A percentile compares a stretch with the other conserved stretches of the same genome.
phyloP scores from a whole-genome alignment of 768 basidiomycete species.

The Podaxis carcinomalis region DNA sequence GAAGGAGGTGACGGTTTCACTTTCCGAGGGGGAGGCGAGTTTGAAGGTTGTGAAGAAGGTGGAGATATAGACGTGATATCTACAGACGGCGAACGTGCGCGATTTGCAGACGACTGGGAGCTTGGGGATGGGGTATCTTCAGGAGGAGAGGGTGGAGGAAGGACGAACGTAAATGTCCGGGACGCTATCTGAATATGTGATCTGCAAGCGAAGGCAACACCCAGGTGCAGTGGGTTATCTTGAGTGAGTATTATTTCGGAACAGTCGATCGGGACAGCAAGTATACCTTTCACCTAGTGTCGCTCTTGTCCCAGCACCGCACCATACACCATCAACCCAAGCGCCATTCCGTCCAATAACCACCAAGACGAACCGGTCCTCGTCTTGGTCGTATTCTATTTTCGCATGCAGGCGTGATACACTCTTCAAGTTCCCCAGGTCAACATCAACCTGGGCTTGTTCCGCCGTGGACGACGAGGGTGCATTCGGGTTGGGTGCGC shows the following conservation, averaged over 20 bases:
- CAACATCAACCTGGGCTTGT: slow-evolving; percentile 67
- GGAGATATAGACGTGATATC: slow-evolving; percentile 79
- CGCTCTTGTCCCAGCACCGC: slow-evolving; percentile 82
- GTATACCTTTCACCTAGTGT: slow-evolving; percentile 80
- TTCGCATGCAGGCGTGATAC: slow-evolving; percentile 96
- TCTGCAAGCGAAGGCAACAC: slow-evolving; percentile 36
- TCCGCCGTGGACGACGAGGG: slow-evolving; percentile 58
- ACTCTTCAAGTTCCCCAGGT: slow-evolving; percentile 94
- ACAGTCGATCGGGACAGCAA: slow-evolving; percentile 12
- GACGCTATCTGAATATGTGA: slow-evolving; percentile 97
- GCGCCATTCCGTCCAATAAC: slow-evolving; percentile 97
- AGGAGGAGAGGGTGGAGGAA: slow-evolving; percentile 81
- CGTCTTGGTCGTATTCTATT: slow-evolving; percentile 91
- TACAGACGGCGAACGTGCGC: slow-evolving; percentile 73
- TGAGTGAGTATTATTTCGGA: not conserved
- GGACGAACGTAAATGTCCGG: slow-evolving; percentile 93
- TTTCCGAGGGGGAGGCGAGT: slow-evolving; percentile 58
- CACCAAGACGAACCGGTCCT: slow-evolving; percentile 82
- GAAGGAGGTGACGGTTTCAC: slow-evolving; percentile 42
- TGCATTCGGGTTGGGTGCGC: slow-evolving; percentile 48
- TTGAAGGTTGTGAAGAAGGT: slow-evolving; percentile 77
- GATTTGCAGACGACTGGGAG: slow-evolving; percentile 64
- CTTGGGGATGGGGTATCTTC: slow-evolving; percentile 82
- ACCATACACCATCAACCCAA: slow-evolving; percentile 98
- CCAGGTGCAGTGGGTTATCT: not conserved